Percentiles rank a stretch among this genome's conserved stretches.
phyloP scores from a whole-genome alignment of 2,329 filamentous ascomycete species.

The Botrytis deweyae region DNA sequence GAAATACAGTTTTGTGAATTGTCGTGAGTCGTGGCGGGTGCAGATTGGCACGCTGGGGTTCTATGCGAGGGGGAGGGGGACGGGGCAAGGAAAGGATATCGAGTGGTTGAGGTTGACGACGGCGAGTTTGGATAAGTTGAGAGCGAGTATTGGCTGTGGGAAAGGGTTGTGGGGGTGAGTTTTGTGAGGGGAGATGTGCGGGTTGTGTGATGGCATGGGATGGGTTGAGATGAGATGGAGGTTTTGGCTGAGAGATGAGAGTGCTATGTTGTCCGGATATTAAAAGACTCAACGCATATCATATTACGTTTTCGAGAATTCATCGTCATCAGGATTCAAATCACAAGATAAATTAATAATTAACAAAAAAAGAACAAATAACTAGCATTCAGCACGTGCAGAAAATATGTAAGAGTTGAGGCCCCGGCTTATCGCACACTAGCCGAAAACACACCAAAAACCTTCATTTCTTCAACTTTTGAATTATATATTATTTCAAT shows the following conservation, averaged over 20 bases:
- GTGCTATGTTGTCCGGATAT: neutral
- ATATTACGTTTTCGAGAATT: neutral
- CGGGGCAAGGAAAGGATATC: neutral
- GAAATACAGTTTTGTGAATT: slow-evolving; percentile 20
- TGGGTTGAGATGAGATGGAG: neutral
- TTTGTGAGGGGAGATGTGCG: too few species aligned
- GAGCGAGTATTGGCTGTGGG: neutral
- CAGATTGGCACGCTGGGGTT: slow-evolving; percentile 17
- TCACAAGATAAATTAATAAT: accelerated
- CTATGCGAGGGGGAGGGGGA: neutral
- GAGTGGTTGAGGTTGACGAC: slow-evolving; percentile 9
- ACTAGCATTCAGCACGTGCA: neutral
- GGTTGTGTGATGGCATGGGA: neutral
- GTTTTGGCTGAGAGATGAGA: neutral
- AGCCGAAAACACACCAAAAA: too few species aligned
- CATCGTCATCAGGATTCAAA: neutral
- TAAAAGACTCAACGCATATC: neutral
- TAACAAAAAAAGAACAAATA: neutral
- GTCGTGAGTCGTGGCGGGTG: neutral
- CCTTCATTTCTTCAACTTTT: too few species aligned
- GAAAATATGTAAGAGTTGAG: too few species aligned
- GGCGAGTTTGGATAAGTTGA: slow-evolving; percentile 12
- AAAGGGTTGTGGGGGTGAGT: neutral
- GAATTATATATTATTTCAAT: too few species aligned
- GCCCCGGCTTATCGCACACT: too few species aligned